These are phyloP conservation scores for Teunomyces pallodes DNA, from an alignment of 805 yeast species.

Conservation along the genomic window DNA sequence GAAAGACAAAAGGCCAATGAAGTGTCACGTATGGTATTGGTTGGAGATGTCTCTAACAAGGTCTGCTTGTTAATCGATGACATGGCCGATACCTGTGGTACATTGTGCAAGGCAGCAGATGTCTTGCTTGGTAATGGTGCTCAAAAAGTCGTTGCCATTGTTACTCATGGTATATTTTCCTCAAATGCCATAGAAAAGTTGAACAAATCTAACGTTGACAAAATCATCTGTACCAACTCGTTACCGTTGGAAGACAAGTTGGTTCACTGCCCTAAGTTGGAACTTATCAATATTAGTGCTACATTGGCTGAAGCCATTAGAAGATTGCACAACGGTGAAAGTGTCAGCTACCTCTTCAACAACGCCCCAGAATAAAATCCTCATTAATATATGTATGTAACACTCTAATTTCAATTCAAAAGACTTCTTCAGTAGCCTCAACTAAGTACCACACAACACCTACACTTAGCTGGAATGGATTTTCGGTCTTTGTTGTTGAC, in stretches of 20 bases:
- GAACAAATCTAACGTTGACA: conserved; percentile 61
- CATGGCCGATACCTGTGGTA: conserved; percentile 99
- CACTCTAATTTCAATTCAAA: not conserved
- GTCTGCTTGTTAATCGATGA: conserved; percentile 89
- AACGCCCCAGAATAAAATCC: conserved; percentile 40
- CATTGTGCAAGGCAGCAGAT: conserved; percentile 92
- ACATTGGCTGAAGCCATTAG: conserved; percentile 91
- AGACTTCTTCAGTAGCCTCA: conserved; percentile 46
- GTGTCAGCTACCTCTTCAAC: conserved; percentile 81
- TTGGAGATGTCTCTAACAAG: conserved; percentile 87
- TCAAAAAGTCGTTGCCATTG: conserved; percentile 82
- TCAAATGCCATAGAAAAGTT: conserved; percentile 78
- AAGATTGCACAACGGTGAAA: conserved; percentile 94
- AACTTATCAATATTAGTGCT: conserved; percentile 79
- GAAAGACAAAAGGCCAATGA: conserved; percentile 95
- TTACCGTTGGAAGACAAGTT: conserved; percentile 75
- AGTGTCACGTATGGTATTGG: conserved; percentile 91
- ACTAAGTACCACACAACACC: conserved; percentile 66
- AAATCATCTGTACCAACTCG: conserved; percentile 88
- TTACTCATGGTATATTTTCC: conserved; percentile 92
- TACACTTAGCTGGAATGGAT: conserved; percentile 64
- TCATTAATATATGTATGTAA: not conserved
- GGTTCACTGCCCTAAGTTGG: conserved; percentile 62
- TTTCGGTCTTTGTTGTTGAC: conserved; percentile 29
- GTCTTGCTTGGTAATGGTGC: conserved; percentile 81